Evolutionary conservation across 495 filamentous ascomycete species (phyloP).

Genomic region (Tetracladium setigerum): DNA sequence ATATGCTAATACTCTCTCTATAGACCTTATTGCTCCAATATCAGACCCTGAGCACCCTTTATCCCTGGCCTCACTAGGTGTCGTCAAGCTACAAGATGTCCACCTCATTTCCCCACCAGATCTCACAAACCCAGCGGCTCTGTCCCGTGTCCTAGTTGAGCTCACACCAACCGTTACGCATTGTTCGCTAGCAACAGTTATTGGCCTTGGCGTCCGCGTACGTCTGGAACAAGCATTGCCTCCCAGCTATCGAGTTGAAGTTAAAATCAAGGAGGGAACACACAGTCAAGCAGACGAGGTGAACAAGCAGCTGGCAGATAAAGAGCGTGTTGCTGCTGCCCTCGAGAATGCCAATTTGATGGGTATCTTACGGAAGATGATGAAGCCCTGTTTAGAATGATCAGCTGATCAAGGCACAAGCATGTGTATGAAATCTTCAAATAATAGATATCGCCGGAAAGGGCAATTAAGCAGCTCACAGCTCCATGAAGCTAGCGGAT

Average conservation of each 20-base stretch:
- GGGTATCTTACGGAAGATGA: constrained; percentile 85
- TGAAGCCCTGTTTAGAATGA: constrained; percentile 57
- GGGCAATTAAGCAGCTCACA: no score
- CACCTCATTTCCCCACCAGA: constrained; percentile 54
- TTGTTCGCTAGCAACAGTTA: constrained; percentile 92
- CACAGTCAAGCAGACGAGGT: constrained; percentile 91
- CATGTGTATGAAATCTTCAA: no score
- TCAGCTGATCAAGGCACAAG: no score
- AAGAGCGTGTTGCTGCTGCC: constrained; percentile 91
- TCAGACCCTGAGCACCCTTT: constrained; percentile 95
- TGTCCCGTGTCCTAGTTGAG: constrained; percentile 52
- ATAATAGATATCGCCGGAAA: no score
- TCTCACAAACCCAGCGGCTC: constrained; percentile 36
- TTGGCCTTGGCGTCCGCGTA: constrained; percentile 88
- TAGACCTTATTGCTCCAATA: constrained; percentile 89
- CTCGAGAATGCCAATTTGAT: constrained; percentile 88
- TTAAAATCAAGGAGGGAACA: constrained; percentile 91
- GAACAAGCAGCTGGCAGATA: constrained; percentile 92
- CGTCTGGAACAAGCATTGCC: constrained; percentile 85
- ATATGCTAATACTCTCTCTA: constrained; percentile 15
- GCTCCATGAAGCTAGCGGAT: no score
- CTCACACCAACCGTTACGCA: constrained; percentile 98
- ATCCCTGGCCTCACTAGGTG: constrained; percentile 83
- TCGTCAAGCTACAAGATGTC: constrained; percentile 91
- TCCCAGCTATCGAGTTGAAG: constrained; percentile 86